Evolutionary conservation across 352 stramenopile genomes (phyloP).

Genomic region (Phytopythium delawarense): DNA sequence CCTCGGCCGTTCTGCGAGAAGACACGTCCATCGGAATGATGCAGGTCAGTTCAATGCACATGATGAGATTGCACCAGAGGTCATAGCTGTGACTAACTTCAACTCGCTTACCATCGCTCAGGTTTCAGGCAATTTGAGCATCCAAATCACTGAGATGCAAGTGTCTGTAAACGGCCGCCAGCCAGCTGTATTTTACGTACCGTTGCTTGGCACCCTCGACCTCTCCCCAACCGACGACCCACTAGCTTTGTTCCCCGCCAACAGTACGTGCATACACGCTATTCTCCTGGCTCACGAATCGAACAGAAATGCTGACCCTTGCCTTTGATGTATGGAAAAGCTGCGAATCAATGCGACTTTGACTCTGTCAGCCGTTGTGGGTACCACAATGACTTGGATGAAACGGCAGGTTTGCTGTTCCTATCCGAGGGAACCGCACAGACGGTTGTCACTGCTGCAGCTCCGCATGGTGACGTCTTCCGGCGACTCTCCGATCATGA

Average conservation of each 20-base stretch:
- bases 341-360: background rate
- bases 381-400: background rate
- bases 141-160: background rate
- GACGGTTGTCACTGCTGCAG: background rate
- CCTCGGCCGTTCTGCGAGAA: background rate
- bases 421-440: background rate
- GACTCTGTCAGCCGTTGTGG: background rate
- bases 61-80: background rate
- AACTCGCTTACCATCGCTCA: background rate
- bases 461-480: background rate
- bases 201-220: background rate
- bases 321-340: background rate
- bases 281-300: background rate
- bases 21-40: background rate
- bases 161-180: background rate
- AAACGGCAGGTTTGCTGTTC: background rate
- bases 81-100: background rate
- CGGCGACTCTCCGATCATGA: background rate
- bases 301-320: background rate
- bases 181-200: background rate
- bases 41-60: background rate
- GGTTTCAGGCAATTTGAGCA: background rate
- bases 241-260: background rate
- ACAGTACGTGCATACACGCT: background rate
- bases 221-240: background rate